phyloP scores from a whole-genome alignment of 345 rosid species.

The Citrus australasica region DNA sequence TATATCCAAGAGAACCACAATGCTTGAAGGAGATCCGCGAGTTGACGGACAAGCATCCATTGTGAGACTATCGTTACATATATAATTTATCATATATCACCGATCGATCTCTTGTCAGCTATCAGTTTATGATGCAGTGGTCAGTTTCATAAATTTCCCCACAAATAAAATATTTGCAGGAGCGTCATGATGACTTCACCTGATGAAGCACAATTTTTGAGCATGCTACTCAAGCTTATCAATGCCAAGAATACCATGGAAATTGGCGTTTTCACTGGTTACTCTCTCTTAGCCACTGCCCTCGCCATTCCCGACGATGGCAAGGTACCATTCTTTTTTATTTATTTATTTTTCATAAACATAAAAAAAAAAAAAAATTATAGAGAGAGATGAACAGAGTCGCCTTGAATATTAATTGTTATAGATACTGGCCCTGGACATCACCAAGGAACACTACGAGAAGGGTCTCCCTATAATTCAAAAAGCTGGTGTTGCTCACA shows the following conservation, averaged over 20 bases:
- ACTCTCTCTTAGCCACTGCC: constrained; percentile 95
- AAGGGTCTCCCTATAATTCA: constrained; percentile 75
- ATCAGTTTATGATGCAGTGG: background rate
- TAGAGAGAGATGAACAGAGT: too few relatives aligned
- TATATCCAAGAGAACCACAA: constrained; percentile 89
- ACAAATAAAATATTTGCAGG: constrained; percentile 34
- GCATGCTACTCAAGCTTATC: constrained; percentile 89
- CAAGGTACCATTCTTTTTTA: constrained; percentile 33
- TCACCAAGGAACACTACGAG: constrained; percentile 74
- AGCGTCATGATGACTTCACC: constrained; percentile 87
- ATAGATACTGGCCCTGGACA: constrained; percentile 92
- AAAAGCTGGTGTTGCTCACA: constrained; percentile 95
- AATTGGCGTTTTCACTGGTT: constrained; percentile 95
- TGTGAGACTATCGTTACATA: constrained; percentile 28
- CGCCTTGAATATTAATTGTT: background rate
- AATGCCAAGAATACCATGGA: constrained; percentile 98
- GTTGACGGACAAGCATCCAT: constrained; percentile 79
- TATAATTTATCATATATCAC: background rate
- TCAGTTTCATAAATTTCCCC: background rate
- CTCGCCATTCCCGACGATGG: constrained; percentile 91
- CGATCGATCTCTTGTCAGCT: background rate
- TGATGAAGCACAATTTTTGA: constrained; percentile 86
- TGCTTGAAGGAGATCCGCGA: constrained; percentile 92
- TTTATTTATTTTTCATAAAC: background rate
- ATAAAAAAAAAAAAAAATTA: background rate